These are phyloP conservation scores for Dothidotthia symphoricarpi DNA, from an alignment of 2,329 filamentous ascomycete genomes.

Conservation along the genomic window DNA sequence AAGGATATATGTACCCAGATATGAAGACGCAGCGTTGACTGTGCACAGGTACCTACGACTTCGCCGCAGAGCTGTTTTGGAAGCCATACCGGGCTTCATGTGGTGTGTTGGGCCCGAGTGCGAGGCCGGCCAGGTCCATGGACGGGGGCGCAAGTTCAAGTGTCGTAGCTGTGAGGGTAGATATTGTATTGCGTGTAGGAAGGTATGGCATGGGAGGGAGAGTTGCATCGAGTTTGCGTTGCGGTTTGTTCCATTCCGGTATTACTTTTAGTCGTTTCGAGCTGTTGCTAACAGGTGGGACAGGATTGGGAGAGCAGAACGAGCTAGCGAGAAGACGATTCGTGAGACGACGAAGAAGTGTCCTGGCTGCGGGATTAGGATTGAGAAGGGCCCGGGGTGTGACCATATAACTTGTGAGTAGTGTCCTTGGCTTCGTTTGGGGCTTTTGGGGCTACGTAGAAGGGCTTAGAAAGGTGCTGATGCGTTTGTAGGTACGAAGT, in stretches of 20 bases:
- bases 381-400: slow-evolving; percentile 44
- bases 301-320: slow-evolving; percentile 27
- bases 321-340: slow-evolving; percentile 34
- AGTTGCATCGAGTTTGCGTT: slow-evolving; percentile 44
- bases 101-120: slow-evolving; percentile 56
- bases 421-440: no score
- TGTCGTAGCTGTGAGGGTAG: slow-evolving; percentile 39
- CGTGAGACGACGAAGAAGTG: slow-evolving; percentile 39
- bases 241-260: slow-evolving; percentile 14
- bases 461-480: not conserved
- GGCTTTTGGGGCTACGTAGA: no score
- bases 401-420: slow-evolving; percentile 43
- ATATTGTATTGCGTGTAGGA: slow-evolving; percentile 39
- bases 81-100: slow-evolving; percentile 48
- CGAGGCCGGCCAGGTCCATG: slow-evolving; percentile 54
- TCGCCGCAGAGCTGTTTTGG: slow-evolving; percentile 46
- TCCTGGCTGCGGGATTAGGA: slow-evolving; percentile 41
- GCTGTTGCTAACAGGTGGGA: slow-evolving; percentile 12
- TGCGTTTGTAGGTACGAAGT: slow-evolving; percentile 30
- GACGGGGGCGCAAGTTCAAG: slow-evolving; percentile 43
- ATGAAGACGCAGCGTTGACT: not conserved
- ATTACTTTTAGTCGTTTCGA: no score
- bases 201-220: slow-evolving; percentile 42
- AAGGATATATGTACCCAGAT: no score
- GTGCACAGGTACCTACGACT: slow-evolving; percentile 43